Evolutionary conservation across 1,139 yeast species (phyloP), one percentile per base, ranked within the genome.

Genomic region (Geotrichum phurueaensis): DNA sequence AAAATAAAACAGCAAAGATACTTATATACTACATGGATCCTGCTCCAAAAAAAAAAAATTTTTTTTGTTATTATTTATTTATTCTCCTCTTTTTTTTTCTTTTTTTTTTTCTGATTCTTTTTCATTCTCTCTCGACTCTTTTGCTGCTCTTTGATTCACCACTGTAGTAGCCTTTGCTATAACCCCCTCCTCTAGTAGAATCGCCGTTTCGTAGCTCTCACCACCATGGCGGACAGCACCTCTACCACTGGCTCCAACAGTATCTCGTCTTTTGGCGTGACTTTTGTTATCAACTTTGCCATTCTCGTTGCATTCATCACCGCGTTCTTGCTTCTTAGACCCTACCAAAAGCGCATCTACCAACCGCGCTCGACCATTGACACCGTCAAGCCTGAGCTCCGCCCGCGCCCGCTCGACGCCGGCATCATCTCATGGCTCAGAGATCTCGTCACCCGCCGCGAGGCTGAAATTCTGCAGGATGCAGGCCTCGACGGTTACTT

Each of bases 401-500:
- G 71, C 36, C 78, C 79, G 3, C 69, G 73, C 31, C 72, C 76
- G 1, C 67, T 75, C 51, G 61, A 68, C 3, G 51, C 64, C 3
- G 78, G 78, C 31, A 52, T 65, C 33, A 13, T 54, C 7, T 65
- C 65, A 18, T 77, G 80, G 80, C 56, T 75, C 47, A 56, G 53
- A 45, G 76, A 75, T 57, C 67, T 77, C 31, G 57, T 73, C 50
- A 62, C 71, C n/a, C 84, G 84, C 66, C 84, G 88, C 1, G 94
- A 87, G 65, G 69, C 86, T 1, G 89, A 81, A 70, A 75, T 90
- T 60, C 81, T 94, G 64, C 89, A 87, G 69, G 90, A 88, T 66
- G 81, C 90, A 31, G 96, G 97, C 52, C 74, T 89, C 12, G 98
- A 92, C 73, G 97, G 97, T n/a, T 94, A 90, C 75, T 85, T 91